phyloP scores from a whole-genome alignment of 208 protist species.

The Trypanosoma platydactyli region DNA sequence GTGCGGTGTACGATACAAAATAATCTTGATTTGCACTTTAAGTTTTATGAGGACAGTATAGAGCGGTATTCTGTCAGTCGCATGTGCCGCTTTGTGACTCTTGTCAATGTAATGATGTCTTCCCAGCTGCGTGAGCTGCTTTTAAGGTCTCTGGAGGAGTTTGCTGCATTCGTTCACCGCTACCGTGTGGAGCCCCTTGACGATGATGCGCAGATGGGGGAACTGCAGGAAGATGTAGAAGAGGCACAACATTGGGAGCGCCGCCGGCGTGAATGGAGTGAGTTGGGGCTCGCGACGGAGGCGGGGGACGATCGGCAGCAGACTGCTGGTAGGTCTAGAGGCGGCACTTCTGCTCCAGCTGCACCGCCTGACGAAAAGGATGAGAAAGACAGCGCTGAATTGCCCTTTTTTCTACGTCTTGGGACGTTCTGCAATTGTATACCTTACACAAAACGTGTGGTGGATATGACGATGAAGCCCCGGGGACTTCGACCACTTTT shows the following conservation, averaged over 20 bases:
- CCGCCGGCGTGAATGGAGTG: conserved; percentile 30
- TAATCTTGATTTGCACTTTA: conserved; percentile 92
- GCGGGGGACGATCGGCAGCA: conserved; percentile 13
- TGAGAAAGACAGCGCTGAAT: conserved; percentile 21
- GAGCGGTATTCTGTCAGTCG: conserved; percentile 77
- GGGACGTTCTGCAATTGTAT: conserved; percentile 44
- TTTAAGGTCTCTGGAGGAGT: conserved; percentile 75
- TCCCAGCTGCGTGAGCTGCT: conserved; percentile 84
- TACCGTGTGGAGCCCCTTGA: conserved; percentile 41
- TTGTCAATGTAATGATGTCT: conserved; percentile 92
- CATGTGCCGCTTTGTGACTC: conserved; percentile 89
- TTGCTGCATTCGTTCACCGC: conserved; percentile 65
- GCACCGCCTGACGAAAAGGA: conserved; percentile 9
- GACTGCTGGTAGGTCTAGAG: background rate
- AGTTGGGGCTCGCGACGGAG: conserved; percentile 20
- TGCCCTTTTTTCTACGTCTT: conserved; percentile 63
- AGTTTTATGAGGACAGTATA: conserved; percentile 93
- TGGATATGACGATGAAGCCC: conserved; percentile 64
- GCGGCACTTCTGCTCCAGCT: background rate
- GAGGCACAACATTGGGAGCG: conserved; percentile 70
- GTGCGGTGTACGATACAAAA: conserved; percentile 92
- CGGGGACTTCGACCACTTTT: conserved; percentile 87
- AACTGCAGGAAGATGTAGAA: conserved; percentile 64
- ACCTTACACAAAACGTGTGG: conserved; percentile 70
- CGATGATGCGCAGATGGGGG: conserved; percentile 42